Evolutionary conservation across 2,329 filamentous ascomycete species (phyloP), one percentile per base, ranked within the genome.

Genomic region (Aspergillus hiratsukae): DNA sequence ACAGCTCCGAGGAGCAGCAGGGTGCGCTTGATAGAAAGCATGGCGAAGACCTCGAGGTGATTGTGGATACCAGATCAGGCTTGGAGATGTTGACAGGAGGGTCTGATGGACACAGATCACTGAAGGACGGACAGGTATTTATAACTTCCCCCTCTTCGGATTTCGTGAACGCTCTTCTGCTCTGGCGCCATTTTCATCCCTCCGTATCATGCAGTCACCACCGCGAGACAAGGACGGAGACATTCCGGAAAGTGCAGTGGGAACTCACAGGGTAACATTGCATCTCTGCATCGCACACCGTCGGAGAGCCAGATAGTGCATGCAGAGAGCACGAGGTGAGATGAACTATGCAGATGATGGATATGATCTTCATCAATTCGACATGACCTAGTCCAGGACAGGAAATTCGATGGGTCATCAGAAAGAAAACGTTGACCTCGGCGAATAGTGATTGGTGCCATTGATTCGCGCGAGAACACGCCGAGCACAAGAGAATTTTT

Each of bases 181-280:
- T 28, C 23, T 58, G 17, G 25, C 23, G 28, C 49, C 31, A 29
- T 43, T 53, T 29, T 19, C 23, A 19, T 35, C 14, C 21, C 21
- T 25, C 43, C 11, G 19, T 4, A 25, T 14, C 49, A 9, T n/a
- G 21, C 25, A 51, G 48, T 40, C 52, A 52, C 49, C 48, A 29
- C 7, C 49, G 14, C 14, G 27, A 51, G 19, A 40, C 29, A 9
- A 46, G 49, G 49, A 41, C 35, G 49, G 19, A 28, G 40, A 28
- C 23, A 23, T 6, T 17, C 21, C 1, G 52, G 48, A 31, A 28
- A 35, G 43, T 37, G 48, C 56, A 61, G 40, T 17, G 27, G 52
- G 59, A 65, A 61, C 60, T 57, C 55, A 55, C 52, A 64, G 56
- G 64, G 64, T 66, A 52, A 63, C 64, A 66, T 64, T 59, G 64